phyloP scores from a whole-genome alignment of 1,139 yeast genomes.

The Candida sanyaensis region DNA sequence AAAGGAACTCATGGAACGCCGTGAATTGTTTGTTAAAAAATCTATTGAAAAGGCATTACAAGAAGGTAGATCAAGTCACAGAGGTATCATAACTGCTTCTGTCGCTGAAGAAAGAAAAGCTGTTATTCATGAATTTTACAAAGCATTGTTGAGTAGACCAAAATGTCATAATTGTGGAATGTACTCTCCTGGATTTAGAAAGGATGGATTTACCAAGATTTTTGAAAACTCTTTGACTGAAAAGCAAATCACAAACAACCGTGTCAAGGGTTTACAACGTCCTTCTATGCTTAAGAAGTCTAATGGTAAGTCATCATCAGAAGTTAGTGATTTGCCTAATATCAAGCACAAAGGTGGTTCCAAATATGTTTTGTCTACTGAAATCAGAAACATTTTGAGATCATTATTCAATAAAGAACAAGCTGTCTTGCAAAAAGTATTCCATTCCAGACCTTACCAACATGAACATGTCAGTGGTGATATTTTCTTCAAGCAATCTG shows the following conservation, averaged over 20 bases:
- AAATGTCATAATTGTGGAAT: slow-evolving; percentile 95
- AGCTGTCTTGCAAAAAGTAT: slow-evolving; percentile 57
- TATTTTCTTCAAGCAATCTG: slow-evolving; percentile 82
- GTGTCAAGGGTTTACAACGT: slow-evolving; percentile 76
- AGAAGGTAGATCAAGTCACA: slow-evolving; percentile 68
- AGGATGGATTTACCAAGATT: slow-evolving; percentile 91
- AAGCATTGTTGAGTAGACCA: slow-evolving; percentile 68
- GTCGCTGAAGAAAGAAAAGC: slow-evolving; percentile 85
- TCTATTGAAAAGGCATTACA: slow-evolving; percentile 74
- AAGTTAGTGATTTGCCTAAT: slow-evolving; percentile 33
- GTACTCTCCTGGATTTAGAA: slow-evolving; percentile 92
- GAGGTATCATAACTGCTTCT: slow-evolving; percentile 79
- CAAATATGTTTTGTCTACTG: slow-evolving; percentile 84
- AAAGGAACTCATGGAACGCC: slow-evolving; percentile 52
- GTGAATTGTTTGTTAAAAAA: slow-evolving; percentile 70
- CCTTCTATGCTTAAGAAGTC: slow-evolving; percentile 61
- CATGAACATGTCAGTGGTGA: slow-evolving; percentile 66
- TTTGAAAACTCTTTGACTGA: slow-evolving; percentile 86
- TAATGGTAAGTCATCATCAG: slow-evolving; percentile 5
- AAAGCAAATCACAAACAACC: slow-evolving; percentile 77
- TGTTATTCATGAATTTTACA: slow-evolving; percentile 75
- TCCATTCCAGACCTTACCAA: slow-evolving; percentile 74
- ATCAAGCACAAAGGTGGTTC: slow-evolving; percentile 68
- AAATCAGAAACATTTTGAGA: slow-evolving; percentile 75
- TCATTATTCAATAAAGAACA: slow-evolving; percentile 76